Evolutionary conservation across 2,329 filamentous ascomycete species (phyloP), one percentile per base, ranked within the genome.

Genomic region (Macrophomina tecta): DNA sequence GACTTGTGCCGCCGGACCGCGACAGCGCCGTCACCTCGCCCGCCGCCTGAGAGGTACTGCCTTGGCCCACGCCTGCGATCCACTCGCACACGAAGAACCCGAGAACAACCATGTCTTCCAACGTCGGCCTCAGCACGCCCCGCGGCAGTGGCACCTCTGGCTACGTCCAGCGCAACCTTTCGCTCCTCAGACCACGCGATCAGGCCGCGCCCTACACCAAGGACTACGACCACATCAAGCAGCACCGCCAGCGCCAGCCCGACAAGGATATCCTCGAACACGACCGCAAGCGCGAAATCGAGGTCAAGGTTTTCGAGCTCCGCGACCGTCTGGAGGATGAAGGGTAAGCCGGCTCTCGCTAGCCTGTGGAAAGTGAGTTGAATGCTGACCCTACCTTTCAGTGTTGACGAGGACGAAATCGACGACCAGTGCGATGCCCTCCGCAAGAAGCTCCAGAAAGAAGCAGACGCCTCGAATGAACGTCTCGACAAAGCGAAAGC

Each of bases 121-220:
- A 99, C 82, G 95, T 99, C 75, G 96, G 95, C 67, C 92, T 99
- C 74, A 89, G 91, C 67, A 99, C 95, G 4, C 95, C 95, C 3
- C 90, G 95, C 75, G 95, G 95, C 72, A 97, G 92, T 77, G 95
- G 95, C 56, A 99, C 95, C 67, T 98, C 94, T 0, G 95, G 95
- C 77, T 98, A 98, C 78, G 94, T 99, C 66, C 94, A 98, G 81
- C 92, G 93, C 79, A 99, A 98, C 82, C 88, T 93, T 42, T 95
- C 95, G 18, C 90, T 94, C 76, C 89, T 97, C 73, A 89, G 87
- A 76, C 93, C 92, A 36, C 93, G 94, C 81, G 93, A 97, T 81
- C 87, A 88, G 73, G 86, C 84, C 68, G 89, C 89, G 18, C 94
- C 93, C 0, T 97, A 97, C 79, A 87, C 89, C 45, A 88, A 88